These are phyloP conservation scores for Houttuynia cordata DNA, from an alignment of 164 flowering plant genomes.

Conservation along the genomic window DNA sequence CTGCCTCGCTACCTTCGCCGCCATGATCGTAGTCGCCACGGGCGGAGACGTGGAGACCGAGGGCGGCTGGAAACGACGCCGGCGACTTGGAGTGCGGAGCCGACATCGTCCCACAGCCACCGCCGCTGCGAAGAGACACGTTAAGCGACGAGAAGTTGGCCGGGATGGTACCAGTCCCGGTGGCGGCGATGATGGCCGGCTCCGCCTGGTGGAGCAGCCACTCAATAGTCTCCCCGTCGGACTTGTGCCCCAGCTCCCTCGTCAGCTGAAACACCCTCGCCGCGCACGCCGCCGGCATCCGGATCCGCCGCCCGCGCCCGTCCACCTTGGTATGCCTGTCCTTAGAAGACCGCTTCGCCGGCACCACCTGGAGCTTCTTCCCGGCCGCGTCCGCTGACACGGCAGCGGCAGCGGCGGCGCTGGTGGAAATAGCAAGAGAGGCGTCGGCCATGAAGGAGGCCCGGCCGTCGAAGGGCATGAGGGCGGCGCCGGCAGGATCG, in stretches of 20 bases:
- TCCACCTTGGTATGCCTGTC: conserved; percentile 82
- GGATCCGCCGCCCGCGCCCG: conserved; percentile 65
- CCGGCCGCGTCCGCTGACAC: conserved; percentile 19
- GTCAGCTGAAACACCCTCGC: conserved; percentile 80
- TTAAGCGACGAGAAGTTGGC: conserved; percentile 70
- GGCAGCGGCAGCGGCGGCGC: conserved; percentile 1
- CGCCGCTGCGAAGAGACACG: conserved; percentile 55
- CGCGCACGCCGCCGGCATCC: conserved; percentile 81
- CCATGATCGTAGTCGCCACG: conserved; percentile 17
- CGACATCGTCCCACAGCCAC: conserved; percentile 36
- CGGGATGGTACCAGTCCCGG: conserved; percentile 79
- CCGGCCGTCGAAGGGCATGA: background rate
- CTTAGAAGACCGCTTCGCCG: conserved; percentile 47
- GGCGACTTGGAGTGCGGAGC: conserved; percentile 59
- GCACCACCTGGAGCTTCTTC: conserved; percentile 4
- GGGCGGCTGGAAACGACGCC: conserved; percentile 40
- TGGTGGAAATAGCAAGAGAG: conserved; percentile 37
- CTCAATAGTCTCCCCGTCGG: conserved; percentile 77
- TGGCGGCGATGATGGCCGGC: conserved; percentile 75
- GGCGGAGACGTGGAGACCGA: conserved; percentile 24
- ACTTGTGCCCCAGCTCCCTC: conserved; percentile 60
- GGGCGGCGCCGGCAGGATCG: conserved; percentile 11
- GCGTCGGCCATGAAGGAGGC: conserved; percentile 24
- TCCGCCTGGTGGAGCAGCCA: conserved; percentile 84
- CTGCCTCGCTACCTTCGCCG: conserved; percentile 4